Conservation (phyloP, 257 asterid genomes). For the Cordia subcordata region DNA sequence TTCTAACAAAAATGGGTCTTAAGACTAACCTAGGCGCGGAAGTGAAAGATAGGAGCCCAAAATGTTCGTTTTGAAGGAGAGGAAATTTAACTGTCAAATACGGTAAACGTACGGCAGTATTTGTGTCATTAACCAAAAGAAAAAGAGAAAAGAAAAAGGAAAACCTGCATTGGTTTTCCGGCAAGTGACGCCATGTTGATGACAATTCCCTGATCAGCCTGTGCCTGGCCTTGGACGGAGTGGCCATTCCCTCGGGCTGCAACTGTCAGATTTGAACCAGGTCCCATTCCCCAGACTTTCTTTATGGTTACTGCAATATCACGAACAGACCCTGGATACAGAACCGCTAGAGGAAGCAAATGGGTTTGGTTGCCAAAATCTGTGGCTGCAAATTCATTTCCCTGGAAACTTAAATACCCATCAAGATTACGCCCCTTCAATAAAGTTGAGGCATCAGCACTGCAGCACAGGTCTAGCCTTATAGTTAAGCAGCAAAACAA, state of each 20-base stretch:
- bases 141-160: no score
- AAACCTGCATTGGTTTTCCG: constrained; percentile 45
- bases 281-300: constrained; percentile 74
- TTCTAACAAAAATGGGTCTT: no score
- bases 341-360: constrained; percentile 61
- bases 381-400: constrained; percentile 61
- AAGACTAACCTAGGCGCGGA: no score
- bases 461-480: constrained; percentile 29
- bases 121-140: no score
- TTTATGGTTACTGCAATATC: constrained; percentile 56
- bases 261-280: constrained; percentile 47
- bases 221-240: constrained; percentile 74
- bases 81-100: no score
- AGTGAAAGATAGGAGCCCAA: no score
- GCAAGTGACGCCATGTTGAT: constrained; percentile 58
- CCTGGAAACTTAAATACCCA: constrained; percentile 50
- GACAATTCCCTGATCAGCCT: constrained; percentile 66
- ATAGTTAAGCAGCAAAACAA: constrained; percentile 41
- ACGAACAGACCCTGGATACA: constrained; percentile 62
- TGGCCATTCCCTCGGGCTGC: constrained; percentile 86
- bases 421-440: constrained; percentile 36
- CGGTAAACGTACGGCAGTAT: no score
- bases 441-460: constrained; percentile 29
- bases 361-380: constrained; percentile 75
- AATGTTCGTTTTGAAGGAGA: no score